A percentile compares a stretch with the other conserved stretches of the same genome.
Conservation (phyloP, 768 basidiomycete genomes). For the Pholiota microspora region DNA sequence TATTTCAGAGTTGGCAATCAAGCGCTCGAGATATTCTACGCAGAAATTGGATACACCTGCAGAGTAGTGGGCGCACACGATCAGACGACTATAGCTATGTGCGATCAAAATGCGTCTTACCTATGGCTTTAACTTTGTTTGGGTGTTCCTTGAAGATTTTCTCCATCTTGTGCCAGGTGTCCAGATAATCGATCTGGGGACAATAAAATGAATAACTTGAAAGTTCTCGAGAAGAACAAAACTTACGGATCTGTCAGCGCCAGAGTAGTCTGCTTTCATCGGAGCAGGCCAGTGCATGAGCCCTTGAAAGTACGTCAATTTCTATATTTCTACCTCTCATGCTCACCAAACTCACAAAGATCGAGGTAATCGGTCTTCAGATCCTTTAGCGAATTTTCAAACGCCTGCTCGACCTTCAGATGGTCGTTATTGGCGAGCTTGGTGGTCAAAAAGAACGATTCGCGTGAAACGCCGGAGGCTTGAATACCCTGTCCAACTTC, state of each 20-base stretch:
- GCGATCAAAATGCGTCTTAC: constrained; percentile 25
- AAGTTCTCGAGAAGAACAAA: not conserved
- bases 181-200: constrained; percentile 52
- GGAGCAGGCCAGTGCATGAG: constrained; percentile 86
- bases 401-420: constrained; percentile 52
- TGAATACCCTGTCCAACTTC: constrained; percentile 84
- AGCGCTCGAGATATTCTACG: constrained; percentile 56
- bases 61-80: not conserved
- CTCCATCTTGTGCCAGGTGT: constrained; percentile 83
- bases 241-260: constrained; percentile 44
- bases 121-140: constrained; percentile 78
- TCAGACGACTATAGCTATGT: not conserved
- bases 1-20: constrained; percentile 55
- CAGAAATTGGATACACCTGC: constrained; percentile 72
- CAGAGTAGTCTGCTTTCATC: constrained; percentile 52
- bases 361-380: constrained; percentile 79
- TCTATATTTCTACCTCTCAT: not conserved
- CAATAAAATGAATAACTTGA: not conserved
- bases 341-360: constrained; percentile 51
- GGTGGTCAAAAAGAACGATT: constrained; percentile 78
- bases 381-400: constrained; percentile 64
- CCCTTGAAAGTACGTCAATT: constrained; percentile 34
- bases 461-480: constrained; percentile 67
- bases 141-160: constrained; percentile 60
- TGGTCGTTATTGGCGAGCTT: constrained; percentile 70